A percentile compares a stretch with the other conserved stretches of the same genome.
phyloP scores from a whole-genome alignment of 305 asterid species.

The Solanum aculeatissimum region DNA sequence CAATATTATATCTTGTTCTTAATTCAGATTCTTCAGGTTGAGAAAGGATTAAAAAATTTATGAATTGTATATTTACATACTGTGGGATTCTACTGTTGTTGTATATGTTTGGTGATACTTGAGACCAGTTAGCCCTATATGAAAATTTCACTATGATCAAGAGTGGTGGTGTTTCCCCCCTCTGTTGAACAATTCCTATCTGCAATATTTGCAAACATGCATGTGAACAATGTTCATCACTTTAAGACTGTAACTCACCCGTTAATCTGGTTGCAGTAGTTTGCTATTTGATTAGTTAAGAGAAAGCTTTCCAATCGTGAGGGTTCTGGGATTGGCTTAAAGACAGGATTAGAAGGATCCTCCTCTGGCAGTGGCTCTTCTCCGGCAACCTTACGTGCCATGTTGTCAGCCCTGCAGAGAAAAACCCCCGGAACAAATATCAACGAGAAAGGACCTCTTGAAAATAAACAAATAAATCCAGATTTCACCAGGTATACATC shows the following conservation, averaged over 20 bases:
- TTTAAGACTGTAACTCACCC: constrained; percentile 40
- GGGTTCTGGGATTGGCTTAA: constrained; percentile 88
- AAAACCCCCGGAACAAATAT: not conserved
- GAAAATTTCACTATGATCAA: not conserved
- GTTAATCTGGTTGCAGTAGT: constrained; percentile 90
- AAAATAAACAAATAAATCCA: not conserved
- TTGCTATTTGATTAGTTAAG: constrained; percentile 74
- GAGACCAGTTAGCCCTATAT: not conserved
- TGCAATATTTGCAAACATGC: not conserved
- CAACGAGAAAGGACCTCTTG: not conserved
- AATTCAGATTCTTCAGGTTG: not conserved
- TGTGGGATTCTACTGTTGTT: too few species aligned
- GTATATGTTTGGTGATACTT: not conserved
- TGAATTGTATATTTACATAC: too few species aligned
- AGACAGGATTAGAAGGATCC: constrained; percentile 77
- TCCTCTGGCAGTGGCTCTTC: constrained; percentile 94
- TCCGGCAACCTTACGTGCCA: constrained; percentile 67
- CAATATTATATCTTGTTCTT: not conserved
- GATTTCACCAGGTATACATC: too few species aligned
- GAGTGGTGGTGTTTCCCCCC: not conserved
- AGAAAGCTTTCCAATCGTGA: constrained; percentile 88
- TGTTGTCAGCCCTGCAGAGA: constrained; percentile 60
- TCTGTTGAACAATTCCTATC: not conserved
- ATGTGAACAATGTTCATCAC: not conserved
- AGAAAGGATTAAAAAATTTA: not conserved